These are phyloP conservation scores for Fusarium coffeatum DNA, from an alignment of 2,329 filamentous ascomycete genomes.

Conservation along the genomic window DNA sequence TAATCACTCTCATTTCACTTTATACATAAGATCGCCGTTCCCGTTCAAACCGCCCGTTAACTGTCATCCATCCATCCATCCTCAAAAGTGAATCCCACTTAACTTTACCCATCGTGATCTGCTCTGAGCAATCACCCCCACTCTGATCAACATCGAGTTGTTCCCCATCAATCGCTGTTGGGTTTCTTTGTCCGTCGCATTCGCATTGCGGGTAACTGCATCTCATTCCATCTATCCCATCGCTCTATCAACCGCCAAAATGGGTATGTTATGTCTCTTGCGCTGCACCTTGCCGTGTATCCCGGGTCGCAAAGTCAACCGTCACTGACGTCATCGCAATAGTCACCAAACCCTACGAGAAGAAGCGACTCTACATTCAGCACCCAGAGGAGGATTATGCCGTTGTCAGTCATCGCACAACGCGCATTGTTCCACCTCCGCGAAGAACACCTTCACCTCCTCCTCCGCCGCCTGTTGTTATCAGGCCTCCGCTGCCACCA, in stretches of 20 bases:
- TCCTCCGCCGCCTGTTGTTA: slow-evolving; percentile 39
- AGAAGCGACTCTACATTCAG: slow-evolving; percentile 58
- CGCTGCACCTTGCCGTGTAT: slow-evolving; percentile 22
- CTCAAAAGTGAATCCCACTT: slow-evolving; percentile 9
- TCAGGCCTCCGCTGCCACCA: slow-evolving; percentile 40
- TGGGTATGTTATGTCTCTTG: slow-evolving; percentile 40
- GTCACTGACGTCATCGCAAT: slow-evolving; percentile 42
- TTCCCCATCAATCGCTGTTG: slow-evolving; percentile 15
- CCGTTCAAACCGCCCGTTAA: slow-evolving; percentile 13
- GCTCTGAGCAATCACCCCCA: slow-evolving; percentile 10
- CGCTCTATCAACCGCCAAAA: slow-evolving; percentile 10
- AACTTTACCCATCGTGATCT: slow-evolving; percentile 23
- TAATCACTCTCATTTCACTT: slow-evolving; percentile 4
- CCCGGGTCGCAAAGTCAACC: slow-evolving; percentile 13
- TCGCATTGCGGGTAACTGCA: slow-evolving; percentile 24
- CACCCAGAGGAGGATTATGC: slow-evolving; percentile 55
- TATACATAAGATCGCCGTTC: slow-evolving; percentile 41
- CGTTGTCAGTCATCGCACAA: slow-evolving; percentile 52
- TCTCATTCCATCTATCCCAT: neutral
- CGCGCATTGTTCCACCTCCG: slow-evolving; percentile 52
- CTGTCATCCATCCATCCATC: slow-evolving; percentile 8
- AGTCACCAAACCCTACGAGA: slow-evolving; percentile 50
- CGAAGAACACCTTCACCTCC: slow-evolving; percentile 45
- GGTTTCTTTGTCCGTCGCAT: slow-evolving; percentile 11
- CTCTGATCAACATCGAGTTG: slow-evolving; percentile 22